phyloP scores from a whole-genome alignment of 1,284 basidiomycete species.

The Ustilago bromivora region DNA sequence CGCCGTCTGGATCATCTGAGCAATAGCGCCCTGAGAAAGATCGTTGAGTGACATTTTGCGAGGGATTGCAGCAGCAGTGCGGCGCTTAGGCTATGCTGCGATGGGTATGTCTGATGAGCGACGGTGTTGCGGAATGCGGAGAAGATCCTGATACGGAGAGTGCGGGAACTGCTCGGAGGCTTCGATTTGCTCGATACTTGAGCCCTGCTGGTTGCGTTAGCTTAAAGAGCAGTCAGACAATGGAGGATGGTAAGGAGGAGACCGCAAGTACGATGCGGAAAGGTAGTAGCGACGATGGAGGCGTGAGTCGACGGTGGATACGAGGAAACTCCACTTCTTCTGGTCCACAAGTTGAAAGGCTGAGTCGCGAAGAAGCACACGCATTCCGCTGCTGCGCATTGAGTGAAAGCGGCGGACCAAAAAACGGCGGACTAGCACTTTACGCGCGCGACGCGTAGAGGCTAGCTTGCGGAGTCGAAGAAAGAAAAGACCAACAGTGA shows the following conservation, averaged over 20 bases:
- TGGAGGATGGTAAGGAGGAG: background rate
- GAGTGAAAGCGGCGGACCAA: constrained; percentile 11
- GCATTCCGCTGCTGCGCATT: constrained; percentile 22
- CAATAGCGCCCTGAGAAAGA: constrained; percentile 62
- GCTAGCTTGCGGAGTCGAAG: background rate
- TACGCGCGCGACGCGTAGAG: constrained; percentile 50
- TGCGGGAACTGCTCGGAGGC: background rate
- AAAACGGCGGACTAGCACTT: constrained; percentile 21
- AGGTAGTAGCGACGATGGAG: background rate
- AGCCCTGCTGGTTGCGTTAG: background rate
- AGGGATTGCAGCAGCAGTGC: background rate
- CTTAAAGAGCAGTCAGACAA: background rate
- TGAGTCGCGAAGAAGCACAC: constrained; percentile 33
- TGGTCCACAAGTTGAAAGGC: constrained; percentile 14
- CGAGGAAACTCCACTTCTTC: constrained; percentile 33
- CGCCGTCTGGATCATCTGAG: constrained; percentile 59
- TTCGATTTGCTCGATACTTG: background rate
- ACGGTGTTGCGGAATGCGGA: background rate
- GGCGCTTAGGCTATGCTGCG: background rate
- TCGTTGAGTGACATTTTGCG: constrained; percentile 47
- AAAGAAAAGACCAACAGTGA: constrained; percentile 19
- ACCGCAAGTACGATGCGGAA: constrained; percentile 4
- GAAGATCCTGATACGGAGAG: background rate
- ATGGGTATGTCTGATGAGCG: background rate
- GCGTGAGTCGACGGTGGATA: background rate